Conservation (phyloP, 257 asterid genomes). For the Forsythia viridissima region DNA sequence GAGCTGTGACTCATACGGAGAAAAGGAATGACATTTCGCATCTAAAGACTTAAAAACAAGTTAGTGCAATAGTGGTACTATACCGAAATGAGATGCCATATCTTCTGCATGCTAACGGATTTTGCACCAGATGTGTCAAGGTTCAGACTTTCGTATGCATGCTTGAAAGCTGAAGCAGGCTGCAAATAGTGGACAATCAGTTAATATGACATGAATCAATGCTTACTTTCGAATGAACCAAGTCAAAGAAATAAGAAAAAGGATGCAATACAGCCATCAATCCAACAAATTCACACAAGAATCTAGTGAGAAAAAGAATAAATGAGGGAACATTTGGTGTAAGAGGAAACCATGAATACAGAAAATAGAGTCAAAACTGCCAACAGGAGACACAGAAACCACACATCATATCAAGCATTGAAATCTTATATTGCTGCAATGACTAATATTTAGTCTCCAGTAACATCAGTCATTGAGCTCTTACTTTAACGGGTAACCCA, state of each 20-base stretch:
- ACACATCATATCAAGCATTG: not conserved
- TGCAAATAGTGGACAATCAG: constrained; percentile 38
- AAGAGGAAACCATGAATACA: not conserved
- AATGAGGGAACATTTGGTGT: not conserved
- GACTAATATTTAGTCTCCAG: constrained; percentile 10
- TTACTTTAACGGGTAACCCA: constrained; percentile 75
- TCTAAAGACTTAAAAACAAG: not conserved
- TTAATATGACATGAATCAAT: constrained; percentile 1
- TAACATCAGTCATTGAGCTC: constrained; percentile 16
- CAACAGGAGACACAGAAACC: not conserved
- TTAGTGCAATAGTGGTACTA: constrained; percentile 12
- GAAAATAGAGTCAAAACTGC: not conserved
- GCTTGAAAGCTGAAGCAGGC: constrained; percentile 91
- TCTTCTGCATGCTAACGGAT: constrained; percentile 91
- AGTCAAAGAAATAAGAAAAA: not conserved
- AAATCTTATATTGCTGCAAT: not conserved
- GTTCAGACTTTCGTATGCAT: constrained; percentile 73
- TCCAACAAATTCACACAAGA: constrained; percentile 14
- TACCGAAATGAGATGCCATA: constrained; percentile 94
- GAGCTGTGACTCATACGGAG: not conserved
- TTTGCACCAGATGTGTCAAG: constrained; percentile 77
- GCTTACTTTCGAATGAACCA: not conserved
- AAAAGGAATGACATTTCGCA: constrained; percentile 20
- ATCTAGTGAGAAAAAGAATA: not conserved
- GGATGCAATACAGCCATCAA: not conserved